phyloP scores from a whole-genome alignment of 1,139 yeast species.

The Debaryomycetaceae sp. region DNA sequence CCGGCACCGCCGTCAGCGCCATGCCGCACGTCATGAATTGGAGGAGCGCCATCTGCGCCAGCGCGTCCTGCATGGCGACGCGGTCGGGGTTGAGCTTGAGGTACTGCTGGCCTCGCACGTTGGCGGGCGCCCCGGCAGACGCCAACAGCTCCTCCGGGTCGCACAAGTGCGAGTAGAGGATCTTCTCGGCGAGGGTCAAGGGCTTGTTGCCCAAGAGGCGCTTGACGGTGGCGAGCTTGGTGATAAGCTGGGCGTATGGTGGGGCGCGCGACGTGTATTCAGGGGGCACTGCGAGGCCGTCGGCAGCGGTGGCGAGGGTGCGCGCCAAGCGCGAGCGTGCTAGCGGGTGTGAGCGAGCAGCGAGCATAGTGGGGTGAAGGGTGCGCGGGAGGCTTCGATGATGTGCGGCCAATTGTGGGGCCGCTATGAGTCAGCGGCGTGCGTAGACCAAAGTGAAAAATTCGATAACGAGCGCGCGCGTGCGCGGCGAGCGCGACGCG shows the following conservation, averaged over 20 bases:
- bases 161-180: constrained; percentile 83
- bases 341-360: constrained; percentile 7
- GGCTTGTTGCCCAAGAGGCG: constrained; percentile 65
- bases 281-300: constrained; percentile 42
- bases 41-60: constrained; percentile 94
- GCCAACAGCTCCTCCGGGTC: constrained; percentile 77
- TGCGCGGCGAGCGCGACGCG: not conserved
- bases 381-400: too few relatives aligned
- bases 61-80: constrained; percentile 99
- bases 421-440: constrained; percentile 6
- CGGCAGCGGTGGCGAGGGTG: constrained; percentile 33
- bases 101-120: constrained; percentile 79
- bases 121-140: constrained; percentile 39
- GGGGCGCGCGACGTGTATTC: constrained; percentile 72
- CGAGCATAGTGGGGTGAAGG: too few relatives aligned
- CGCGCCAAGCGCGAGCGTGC: constrained; percentile 12
- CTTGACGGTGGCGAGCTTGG: constrained; percentile 60
- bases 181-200: constrained; percentile 88
- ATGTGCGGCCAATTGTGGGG: too few relatives aligned
- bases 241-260: constrained; percentile 74
- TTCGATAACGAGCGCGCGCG: not conserved
- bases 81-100: constrained; percentile 94
- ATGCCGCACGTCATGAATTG: constrained; percentile 97
- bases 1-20: constrained; percentile 83
- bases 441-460: constrained; percentile 4